Evolutionary conservation across 164 flowering plant genomes (phyloP), one percentile per base, ranked within the genome.

Genomic region (Tetrastigma voinierianum): DNA sequence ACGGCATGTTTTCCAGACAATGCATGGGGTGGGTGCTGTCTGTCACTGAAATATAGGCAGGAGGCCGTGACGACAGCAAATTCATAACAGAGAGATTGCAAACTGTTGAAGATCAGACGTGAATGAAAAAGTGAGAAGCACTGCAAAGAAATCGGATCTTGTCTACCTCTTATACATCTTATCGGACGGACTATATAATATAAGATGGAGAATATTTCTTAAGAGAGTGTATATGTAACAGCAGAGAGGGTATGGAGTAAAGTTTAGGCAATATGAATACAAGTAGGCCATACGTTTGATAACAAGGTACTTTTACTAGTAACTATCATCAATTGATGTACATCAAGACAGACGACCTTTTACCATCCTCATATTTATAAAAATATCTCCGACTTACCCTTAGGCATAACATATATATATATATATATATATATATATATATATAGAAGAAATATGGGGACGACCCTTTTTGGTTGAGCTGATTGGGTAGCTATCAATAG

Each of bases 201-300:
- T 2, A 32, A 32, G 6, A 3, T 32, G 58, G 6, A 55, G 13
- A 17, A 12, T 18, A 17, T 21, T 17, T 55, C 20, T 21, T 57
- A 16, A 2, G 44, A 44, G 16, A 32, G 13, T 49, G 12, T 51
- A 14, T 44, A n/a, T 10, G n/a, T 54, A 67, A 56, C 65, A 67
- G 51, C 47, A 51, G 70, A 53, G 68, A n/a, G 46, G 65, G 74
- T 32, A 67, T 75, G 64, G 74, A 70, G 78, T 75, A 75, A 70
- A 67, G 72, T 15, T 75, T 63, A 20, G 72, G 69, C 70, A 70
- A 62, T 19, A 63, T 67, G 57, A 19, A 66, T 46, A 62, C 57
- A 46, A 57, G 70, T 70, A 70, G 74, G 73, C 69, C 77, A 74
- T 69, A 68, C 51, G 2, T 18, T 40, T 32, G 61, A 66, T 9